phyloP scores from a whole-genome alignment of 2,329 filamentous ascomycete species.

The Diaporthe batatas region DNA sequence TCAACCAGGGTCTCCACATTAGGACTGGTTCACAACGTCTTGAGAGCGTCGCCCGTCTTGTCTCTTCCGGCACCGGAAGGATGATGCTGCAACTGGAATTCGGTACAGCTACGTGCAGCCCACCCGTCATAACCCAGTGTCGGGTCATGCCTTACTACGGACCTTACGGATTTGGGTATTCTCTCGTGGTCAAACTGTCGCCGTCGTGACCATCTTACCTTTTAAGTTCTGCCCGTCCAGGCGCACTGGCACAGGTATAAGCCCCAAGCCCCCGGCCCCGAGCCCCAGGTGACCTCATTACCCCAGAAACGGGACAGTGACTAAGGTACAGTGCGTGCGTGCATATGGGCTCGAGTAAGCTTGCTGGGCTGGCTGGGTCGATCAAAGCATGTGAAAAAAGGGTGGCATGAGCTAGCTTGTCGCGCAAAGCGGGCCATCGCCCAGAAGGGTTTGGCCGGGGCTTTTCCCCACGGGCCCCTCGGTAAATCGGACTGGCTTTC shows the following conservation, averaged over 20 bases:
- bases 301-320: conserved; percentile 17
- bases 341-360: conserved; percentile 1
- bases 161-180: too few species aligned
- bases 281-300: conserved; percentile 40
- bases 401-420: conserved; percentile 1
- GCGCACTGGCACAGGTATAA: neutral
- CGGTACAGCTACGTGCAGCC: neutral
- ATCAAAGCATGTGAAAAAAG: conserved; percentile 41
- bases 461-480: conserved; percentile 40
- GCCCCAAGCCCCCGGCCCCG: too few species aligned
- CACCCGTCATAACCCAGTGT: neutral
- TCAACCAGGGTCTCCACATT: conserved; percentile 20
- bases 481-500: conserved; percentile 36
- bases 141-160: neutral
- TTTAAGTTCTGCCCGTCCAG: neutral
- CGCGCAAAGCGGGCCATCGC: conserved; percentile 12
- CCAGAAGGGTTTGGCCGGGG: conserved; percentile 30
- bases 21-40: neutral
- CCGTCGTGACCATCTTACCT: neutral
- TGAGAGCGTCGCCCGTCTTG: conserved; percentile 7
- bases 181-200: neutral
- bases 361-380: neutral
- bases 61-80: conserved; percentile 25
- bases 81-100: conserved; percentile 3
- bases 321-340: conserved; percentile 16